A percentile compares a stretch with the other conserved stretches of the same genome.
Conservation (phyloP, 1,139 yeast species). For the Suhomyces taliae region DNA sequence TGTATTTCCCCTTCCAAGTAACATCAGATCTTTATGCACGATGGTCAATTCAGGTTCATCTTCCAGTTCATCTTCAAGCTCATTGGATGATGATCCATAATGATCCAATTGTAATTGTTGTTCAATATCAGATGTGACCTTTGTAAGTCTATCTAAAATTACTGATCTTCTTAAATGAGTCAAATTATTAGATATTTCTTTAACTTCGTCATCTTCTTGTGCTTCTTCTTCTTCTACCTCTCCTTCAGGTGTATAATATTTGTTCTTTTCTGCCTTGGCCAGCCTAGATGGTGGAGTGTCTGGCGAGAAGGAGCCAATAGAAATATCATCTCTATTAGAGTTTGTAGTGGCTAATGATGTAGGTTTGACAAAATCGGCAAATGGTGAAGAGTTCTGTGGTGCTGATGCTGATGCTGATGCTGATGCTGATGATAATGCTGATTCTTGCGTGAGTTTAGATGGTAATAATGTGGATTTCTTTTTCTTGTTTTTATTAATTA, state of each 20-base stretch:
- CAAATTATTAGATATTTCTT: slow-evolving; percentile 10
- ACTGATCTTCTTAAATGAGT: slow-evolving; percentile 34
- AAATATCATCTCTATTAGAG: slow-evolving; percentile 18
- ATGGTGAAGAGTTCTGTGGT: neutral
- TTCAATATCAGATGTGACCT: slow-evolving; percentile 43
- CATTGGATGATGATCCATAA: slow-evolving; percentile 16
- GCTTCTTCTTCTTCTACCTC: slow-evolving; percentile 9
- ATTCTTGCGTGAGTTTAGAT: slow-evolving; percentile 12
- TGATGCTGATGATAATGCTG: neutral
- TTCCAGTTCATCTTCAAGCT: slow-evolving; percentile 7
- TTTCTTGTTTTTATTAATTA: slow-evolving; percentile 31
- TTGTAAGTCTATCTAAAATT: slow-evolving; percentile 40
- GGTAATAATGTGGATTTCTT: slow-evolving; percentile 18
- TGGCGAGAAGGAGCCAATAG: slow-evolving; percentile 40
- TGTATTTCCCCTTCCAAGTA: neutral
- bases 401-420: neutral
- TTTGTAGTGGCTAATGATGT: neutral
- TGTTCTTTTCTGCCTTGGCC: slow-evolving; percentile 4
- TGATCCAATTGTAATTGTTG: slow-evolving; percentile 29
- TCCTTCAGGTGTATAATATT: slow-evolving; percentile 8
- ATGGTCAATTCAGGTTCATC: neutral
- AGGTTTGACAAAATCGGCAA: slow-evolving; percentile 10
- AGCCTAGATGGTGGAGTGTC: slow-evolving; percentile 31
- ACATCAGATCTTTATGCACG: neutral
- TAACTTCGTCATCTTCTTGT: slow-evolving; percentile 14